Base-by-base conservation (phyloP, 1,284 basidiomycete genomes). In the Melampsora americana region DNA sequence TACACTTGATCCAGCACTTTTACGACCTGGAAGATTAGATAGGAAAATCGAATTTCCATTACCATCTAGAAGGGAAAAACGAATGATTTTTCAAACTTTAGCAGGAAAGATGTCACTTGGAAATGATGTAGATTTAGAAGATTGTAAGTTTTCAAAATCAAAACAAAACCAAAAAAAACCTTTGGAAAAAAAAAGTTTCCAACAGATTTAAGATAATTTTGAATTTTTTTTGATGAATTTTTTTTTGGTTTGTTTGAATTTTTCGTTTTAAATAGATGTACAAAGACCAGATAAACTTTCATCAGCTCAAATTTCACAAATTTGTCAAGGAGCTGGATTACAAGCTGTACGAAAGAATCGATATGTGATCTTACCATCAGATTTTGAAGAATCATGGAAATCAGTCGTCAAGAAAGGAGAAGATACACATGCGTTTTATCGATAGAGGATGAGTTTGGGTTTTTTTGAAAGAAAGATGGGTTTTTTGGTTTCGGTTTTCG, bases 321-420 rank as follows among this genome's bases (percentile, higher is more conserved):
- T 99, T 80, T 95, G 94, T 71, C 96, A 99, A 84, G 94, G 93
- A 18, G 96, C 96, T 65, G 96, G 96, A 81, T 85, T 99, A 44
- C 95, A 99, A 89, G 95, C 95, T 79, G 95, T 98, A 42, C 89
- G 95, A 77, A 97, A 96, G 86, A 98, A 98, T 84, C 89, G 96
- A 81, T 99, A 99, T 84, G 88, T 99, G 74, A 95, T 99, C 82
- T 86, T 99, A 66, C 95, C 96, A 0, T 88, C 91, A 42, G 96
- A 99, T 87, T 99, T 98, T 83, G 96, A 99, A 83, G 94, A 97
- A 84, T 92, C 93, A 81, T 97, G 94, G 93, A 97, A 96, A 46
- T 60, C 69, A 16, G 69, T 70, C 1, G 69, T 70, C 39, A 70
- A 70, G 39, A 70, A 70, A 56, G 69, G 69, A 62, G 69, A 70